Evolutionary conservation across 768 basidiomycete genomes (phyloP), one percentile per base, ranked within the genome.

Genomic region (Tubosaeta sp.): DNA sequence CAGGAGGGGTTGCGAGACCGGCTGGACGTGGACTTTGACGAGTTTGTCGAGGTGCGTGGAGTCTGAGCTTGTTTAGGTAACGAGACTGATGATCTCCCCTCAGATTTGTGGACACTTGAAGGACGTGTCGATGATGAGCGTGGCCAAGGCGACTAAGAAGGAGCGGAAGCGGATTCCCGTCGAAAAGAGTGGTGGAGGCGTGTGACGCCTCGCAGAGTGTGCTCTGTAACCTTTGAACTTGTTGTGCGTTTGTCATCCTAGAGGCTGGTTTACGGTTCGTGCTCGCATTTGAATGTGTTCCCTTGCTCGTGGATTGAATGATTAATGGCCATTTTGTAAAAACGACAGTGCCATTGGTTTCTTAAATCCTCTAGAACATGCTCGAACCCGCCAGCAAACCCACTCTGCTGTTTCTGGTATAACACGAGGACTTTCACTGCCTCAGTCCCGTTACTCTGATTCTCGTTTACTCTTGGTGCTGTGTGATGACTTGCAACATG

Each of bases 31-130:
- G 82, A 84, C 54, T 83, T 91, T 60, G 88, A 94, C 56, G 89
- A 90, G 63, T 94, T 94, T 66, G 74, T 94, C 44, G 91, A 94
- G 81, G 90, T 90, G 56, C 13, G 83, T 10, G 16, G 2, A 9
- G 2, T 35, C 13, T 10, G 30, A 7, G 10, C 8, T 29, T 21
- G 21, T 5, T 30, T 7, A 13, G 1, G 8, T 1, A 12, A 3
- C 11, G 22, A 31, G 1, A 42, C 46, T 25, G 42, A 53, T 16
- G 48, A 16, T 4, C 14, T 27, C 41, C 11, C 10, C 18, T 21
- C 29, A 90, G 88, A 78, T 90, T 32, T 90, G 86, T 62, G 87
- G 82, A 3, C 81, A 78, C 49, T 68, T 90, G 53, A 88, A 83
- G 66, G 87, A 87, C 56, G 78, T 84, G 42, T 60, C 78, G 66